Evolutionary conservation across 2,329 filamentous ascomycete genomes (phyloP).

Genomic region (Penicillium frequentans): DNA sequence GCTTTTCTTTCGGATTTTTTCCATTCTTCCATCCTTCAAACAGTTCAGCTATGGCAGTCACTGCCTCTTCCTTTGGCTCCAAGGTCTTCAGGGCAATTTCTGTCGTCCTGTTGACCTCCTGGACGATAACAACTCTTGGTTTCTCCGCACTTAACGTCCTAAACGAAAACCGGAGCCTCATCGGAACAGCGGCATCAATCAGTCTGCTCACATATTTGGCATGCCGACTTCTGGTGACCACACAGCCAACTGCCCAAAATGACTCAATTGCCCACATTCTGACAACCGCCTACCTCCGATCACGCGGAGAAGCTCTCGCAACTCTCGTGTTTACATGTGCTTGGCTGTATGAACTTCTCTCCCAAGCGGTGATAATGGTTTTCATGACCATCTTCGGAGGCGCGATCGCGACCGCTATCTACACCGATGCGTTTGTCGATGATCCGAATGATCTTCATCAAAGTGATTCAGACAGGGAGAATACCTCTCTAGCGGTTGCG

Average conservation of each 20-base stretch:
- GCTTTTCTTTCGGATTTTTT: too few relatives aligned
- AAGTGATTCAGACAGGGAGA: not conserved
- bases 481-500: not conserved
- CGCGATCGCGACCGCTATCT: slow-evolving; percentile 5
- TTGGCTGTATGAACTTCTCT: slow-evolving; percentile 10
- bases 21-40: too few relatives aligned
- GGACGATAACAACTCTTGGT: slow-evolving; percentile 7
- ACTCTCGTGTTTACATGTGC: slow-evolving; percentile 7
- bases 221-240: slow-evolving; percentile 10
- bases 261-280: slow-evolving; percentile 12
- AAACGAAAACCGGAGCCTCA: slow-evolving; percentile 8
- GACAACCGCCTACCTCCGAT: slow-evolving; percentile 9
- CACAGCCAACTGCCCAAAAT: not conserved
- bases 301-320: slow-evolving; percentile 5
- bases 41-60: too few relatives aligned
- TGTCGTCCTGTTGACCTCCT: slow-evolving; percentile 8
- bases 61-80: not conserved
- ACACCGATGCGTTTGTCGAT: slow-evolving; percentile 1
- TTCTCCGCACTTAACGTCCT: slow-evolving; percentile 18
- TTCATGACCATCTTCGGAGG: slow-evolving; percentile 15
- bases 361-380: slow-evolving; percentile 8
- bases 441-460: not conserved
- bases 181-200: slow-evolving; percentile 10
- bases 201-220: slow-evolving; percentile 21
- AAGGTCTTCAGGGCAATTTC: slow-evolving; percentile 2